Evolutionary conservation across 2,329 filamentous ascomycete genomes (phyloP), one percentile per base, ranked within the genome.

Genomic region (Incumbomyces lentus): DNA sequence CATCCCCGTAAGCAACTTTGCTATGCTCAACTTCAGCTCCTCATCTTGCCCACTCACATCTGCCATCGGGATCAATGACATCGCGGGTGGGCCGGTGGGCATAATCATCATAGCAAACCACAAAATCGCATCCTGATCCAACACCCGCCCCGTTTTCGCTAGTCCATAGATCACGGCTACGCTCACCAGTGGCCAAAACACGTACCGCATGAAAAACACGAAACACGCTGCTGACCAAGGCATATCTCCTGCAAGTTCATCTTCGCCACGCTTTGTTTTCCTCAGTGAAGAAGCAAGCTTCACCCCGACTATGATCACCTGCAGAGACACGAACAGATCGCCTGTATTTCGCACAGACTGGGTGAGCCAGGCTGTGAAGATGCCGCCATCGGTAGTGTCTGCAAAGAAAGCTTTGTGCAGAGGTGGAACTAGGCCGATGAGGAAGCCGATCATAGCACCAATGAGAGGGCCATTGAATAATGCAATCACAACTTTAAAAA

Each of bases 281-380:
- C 67, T 59, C 52, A 78, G 64, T 13, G 74, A 71, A 17, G 70
- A 70, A 46, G 73, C 77, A 1, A 84, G 68, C 52, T 79, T 80
- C n/a, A 81, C 75, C 1, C 81, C 80, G 0, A 81, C 79, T 0
- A 84, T 71, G 13, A 84, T 72, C 13, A 84, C 76, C 26, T 82
- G 81, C 19, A 82, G 63, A 0, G 76, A 72, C 0, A 81, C 78
- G 57, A 84, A 84, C 0, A 84, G 66, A 0, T 71, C 68, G 2
- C 81, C 80, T 17, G 83, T 68, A 46, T 79, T 82, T 52, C 76
- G 71, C 16, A 84, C 62, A 0, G 75, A 73, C 0, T 71, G 68
- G 0, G 79, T 83, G 33, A 84, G 63, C 80, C 79, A 84, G 1
- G 79, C 79, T 16, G 75, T 79, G 55, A 84, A 73, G 47, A 80